Evolutionary conservation across 2,329 filamentous ascomycete genomes (phyloP).

Genomic region (Aspergillus quadrilineatus): DNA sequence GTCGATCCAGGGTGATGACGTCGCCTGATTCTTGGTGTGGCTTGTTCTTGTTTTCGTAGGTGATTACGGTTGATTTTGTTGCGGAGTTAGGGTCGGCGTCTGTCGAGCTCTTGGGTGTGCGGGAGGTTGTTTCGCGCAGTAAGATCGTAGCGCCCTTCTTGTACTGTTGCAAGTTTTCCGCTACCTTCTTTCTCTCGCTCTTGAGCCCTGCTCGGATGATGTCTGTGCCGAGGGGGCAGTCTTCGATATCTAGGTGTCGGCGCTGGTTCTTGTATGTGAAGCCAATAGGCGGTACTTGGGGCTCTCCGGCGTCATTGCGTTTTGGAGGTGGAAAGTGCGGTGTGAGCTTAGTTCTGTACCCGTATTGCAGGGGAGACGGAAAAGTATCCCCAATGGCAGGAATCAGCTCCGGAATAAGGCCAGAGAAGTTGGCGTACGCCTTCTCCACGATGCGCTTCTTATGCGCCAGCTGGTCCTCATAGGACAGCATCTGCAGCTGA

Average conservation of each 20-base stretch:
- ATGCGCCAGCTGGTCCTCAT: conserved; percentile 77
- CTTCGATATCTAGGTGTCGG: conserved; percentile 87
- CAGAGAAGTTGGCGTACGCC: conserved; percentile 87
- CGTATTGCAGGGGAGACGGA: conserved; percentile 84
- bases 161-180: conserved; percentile 68
- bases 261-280: conserved; percentile 85
- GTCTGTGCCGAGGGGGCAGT: conserved; percentile 91
- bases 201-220: conserved; percentile 77
- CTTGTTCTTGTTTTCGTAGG: conserved; percentile 24
- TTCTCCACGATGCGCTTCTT: conserved; percentile 87
- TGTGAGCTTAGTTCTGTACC: conserved; percentile 94
- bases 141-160: conserved; percentile 82
- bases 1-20: conserved; percentile 56
- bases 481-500: conserved; percentile 96
- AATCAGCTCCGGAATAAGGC: conserved; percentile 70
- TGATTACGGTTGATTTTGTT: conserved; percentile 17
- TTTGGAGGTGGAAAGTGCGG: conserved; percentile 86
- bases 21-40: conserved; percentile 40
- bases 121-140: conserved; percentile 77
- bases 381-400: conserved; percentile 81
- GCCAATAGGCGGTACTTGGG: conserved; percentile 73
- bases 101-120: conserved; percentile 43
- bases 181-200: conserved; percentile 74
- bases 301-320: conserved; percentile 50
- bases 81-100: neutral